phyloP scores from a whole-genome alignment of 2,329 filamentous ascomycete genomes.

The Orbilia oligospora region DNA sequence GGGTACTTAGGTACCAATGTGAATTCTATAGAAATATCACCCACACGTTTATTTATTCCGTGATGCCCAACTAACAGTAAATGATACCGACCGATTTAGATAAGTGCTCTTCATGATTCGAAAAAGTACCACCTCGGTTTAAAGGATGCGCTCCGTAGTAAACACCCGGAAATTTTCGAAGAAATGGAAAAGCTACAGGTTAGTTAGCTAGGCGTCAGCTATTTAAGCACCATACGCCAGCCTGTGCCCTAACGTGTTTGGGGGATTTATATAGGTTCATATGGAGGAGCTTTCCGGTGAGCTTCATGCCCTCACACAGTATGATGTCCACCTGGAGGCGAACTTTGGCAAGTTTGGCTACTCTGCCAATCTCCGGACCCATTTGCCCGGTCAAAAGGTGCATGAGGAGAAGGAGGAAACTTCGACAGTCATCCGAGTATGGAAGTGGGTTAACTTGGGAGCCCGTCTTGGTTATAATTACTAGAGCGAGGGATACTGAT shows the following conservation, averaged over 20 bases:
- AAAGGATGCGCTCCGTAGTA: slow-evolving; percentile 64
- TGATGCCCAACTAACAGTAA: neutral
- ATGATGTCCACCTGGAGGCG: slow-evolving; percentile 71
- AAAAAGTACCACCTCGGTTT: slow-evolving; percentile 60
- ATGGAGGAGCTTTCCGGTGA: slow-evolving; percentile 54
- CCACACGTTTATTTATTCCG: no score
- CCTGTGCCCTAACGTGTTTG: neutral
- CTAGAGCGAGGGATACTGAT: slow-evolving; percentile 66
- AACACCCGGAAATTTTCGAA: slow-evolving; percentile 47
- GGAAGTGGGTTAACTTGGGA: slow-evolving; percentile 36
- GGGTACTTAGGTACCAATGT: no score
- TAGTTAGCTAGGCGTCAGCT: neutral
- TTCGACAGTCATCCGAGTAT: slow-evolving; percentile 42
- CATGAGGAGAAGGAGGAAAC: slow-evolving; percentile 62
- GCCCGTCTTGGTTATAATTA: slow-evolving; percentile 62
- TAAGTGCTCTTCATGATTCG: slow-evolving; percentile 36
- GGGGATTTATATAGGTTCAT: slow-evolving; percentile 21
- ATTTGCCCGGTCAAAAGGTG: slow-evolving; percentile 64
- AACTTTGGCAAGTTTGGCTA: slow-evolving; percentile 78
- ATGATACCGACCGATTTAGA: slow-evolving; percentile 6
- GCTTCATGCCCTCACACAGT: slow-evolving; percentile 41
- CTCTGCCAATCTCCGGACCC: slow-evolving; percentile 72
- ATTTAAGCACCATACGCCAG: neutral
- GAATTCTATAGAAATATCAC: neutral
- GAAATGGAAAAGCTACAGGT: slow-evolving; percentile 53